These are phyloP conservation scores for Heliamphora ciliata DNA, from an alignment of 179 eudicot genomes.

Conservation along the genomic window DNA sequence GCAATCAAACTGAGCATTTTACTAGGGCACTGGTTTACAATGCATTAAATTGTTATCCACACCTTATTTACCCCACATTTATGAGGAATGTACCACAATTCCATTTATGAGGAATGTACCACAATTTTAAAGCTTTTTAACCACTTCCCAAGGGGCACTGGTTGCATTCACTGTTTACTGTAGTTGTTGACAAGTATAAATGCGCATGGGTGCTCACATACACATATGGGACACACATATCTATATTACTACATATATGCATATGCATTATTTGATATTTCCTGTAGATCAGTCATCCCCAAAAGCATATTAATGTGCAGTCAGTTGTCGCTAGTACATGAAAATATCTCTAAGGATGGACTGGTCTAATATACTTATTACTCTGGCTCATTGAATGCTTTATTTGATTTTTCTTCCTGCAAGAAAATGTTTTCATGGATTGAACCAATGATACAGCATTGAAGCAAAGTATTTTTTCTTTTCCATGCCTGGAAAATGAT, in stretches of 20 bases:
- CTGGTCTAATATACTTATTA: neutral
- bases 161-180: neutral
- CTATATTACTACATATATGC: neutral
- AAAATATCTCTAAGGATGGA: neutral
- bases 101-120: no score
- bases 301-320: neutral
- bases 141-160: no score
- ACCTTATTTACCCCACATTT: no score
- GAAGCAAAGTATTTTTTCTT: conserved; percentile 7
- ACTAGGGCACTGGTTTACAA: no score
- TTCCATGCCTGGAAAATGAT: neutral
- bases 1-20: neutral
- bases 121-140: no score
- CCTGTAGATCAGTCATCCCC: neutral
- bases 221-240: neutral
- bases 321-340: neutral
- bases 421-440: neutral
- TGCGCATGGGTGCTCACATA: neutral
- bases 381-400: neutral
- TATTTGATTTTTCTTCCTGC: neutral
- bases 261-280: neutral
- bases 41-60: no score
- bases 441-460: neutral
- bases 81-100: no score
- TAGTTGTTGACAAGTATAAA: neutral